Evolutionary conservation across 805 yeast species (phyloP), one percentile per base, ranked within the genome.

Genomic region (Nakazawaea populi): DNA sequence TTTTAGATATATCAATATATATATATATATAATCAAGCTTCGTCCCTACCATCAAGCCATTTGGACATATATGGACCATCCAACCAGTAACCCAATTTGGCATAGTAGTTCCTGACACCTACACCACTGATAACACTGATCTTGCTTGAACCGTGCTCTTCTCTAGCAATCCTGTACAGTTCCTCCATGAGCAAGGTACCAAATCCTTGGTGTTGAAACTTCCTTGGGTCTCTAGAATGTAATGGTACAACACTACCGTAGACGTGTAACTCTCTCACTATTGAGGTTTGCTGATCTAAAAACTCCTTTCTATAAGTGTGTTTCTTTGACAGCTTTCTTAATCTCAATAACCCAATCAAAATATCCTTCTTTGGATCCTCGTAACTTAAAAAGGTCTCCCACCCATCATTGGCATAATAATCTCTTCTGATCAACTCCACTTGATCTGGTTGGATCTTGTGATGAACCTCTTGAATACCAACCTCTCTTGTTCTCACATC

Each of bases 61-160:
- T 87, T 94, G n/a, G 98, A 91, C 99, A 94, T 94, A 69, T 77
- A 94, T 12, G 98, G 98, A 2, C 99, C 99, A 62, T 94, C 99
- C 54, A 94, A 73, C 56, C 77, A 79, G 68, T 94, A 94, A 4
- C 99, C 99, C 54, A 94, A 74, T 61, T 89, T 86, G 14, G 89
- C 92, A 61, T 94, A 94, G 70, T 94, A 94, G 66, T 92, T 94
- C 65, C 99, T 79, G 38, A 94, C 99, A 57, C 99, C 99, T 40
- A 94, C 97, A 58, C 99, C 99, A 35, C 95, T 85, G 58, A 94
- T 94, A 49, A 94, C 99, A 65, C 96, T 83, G 37, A 94, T 86
- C 71, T 94, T 94, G 48, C 76, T 73, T 4, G 96, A 85, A 0
- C 97, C 96, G 66, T 94, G 99, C 65, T 94, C 99, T 61, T 90